Percentiles rank a stretch among this genome's conserved stretches.
phyloP scores from a whole-genome alignment of 805 yeast genomes.

The Kazachstania martiniae region DNA sequence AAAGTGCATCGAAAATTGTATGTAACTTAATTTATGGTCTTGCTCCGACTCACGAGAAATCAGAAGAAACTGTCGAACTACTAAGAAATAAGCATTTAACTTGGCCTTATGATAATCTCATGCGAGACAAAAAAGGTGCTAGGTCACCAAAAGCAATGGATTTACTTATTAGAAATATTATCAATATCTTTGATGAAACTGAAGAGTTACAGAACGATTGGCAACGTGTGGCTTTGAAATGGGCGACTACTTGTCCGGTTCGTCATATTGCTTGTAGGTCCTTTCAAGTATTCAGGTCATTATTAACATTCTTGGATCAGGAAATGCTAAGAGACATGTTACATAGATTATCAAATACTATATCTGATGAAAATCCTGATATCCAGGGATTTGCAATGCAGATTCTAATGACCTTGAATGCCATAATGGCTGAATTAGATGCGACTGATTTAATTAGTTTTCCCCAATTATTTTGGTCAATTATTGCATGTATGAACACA shows the following conservation, averaged over 20 bases:
- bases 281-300: constrained; percentile 80
- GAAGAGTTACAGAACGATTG: constrained; percentile 64
- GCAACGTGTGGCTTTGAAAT: constrained; percentile 70
- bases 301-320: constrained; percentile 73
- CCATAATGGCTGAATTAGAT: constrained; percentile 77
- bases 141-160: constrained; percentile 85
- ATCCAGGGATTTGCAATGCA: constrained; percentile 97
- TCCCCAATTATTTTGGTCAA: constrained; percentile 93
- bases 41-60: constrained; percentile 40
- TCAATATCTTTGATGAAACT: constrained; percentile 43
- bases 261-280: constrained; percentile 95
- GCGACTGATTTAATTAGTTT: constrained; percentile 69
- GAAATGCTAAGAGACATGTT: constrained; percentile 88
- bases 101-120: constrained; percentile 85
- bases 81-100: constrained; percentile 41
- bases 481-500: constrained; percentile 83
- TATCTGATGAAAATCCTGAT: constrained; percentile 79
- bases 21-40: constrained; percentile 61
- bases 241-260: constrained; percentile 98
- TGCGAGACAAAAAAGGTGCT: constrained; percentile 66
- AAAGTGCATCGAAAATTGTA: constrained; percentile 68
- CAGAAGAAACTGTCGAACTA: constrained; percentile 45
- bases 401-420: constrained; percentile 89
- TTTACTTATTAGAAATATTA: constrained; percentile 47
- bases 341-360: constrained; percentile 83